Percentiles rank a stretch among this genome's conserved stretches.
phyloP scores from a whole-genome alignment of 148 eudicot genomes.

The Drosera capensis region DNA sequence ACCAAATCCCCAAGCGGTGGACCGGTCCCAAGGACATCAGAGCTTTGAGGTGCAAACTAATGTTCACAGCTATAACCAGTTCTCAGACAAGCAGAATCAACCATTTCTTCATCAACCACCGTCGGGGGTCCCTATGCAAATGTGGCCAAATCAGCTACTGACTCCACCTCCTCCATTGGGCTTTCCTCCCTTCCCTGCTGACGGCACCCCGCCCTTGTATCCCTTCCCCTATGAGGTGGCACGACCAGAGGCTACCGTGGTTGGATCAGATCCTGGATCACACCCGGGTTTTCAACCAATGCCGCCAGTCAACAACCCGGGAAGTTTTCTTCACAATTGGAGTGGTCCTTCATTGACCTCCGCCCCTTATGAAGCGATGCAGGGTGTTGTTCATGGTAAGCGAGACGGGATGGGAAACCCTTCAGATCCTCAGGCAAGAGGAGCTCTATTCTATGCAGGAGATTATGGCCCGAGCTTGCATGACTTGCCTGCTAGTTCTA shows the following conservation, averaged over 20 bases:
- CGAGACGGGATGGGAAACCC: slow-evolving; percentile 13
- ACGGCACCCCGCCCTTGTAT: slow-evolving; percentile 47
- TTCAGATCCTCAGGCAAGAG: slow-evolving; percentile 28
- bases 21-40: slow-evolving; percentile 25
- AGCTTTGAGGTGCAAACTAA: slow-evolving; percentile 16
- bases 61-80: slow-evolving; percentile 18
- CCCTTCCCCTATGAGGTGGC: slow-evolving; percentile 30
- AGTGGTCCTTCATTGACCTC: slow-evolving; percentile 20
- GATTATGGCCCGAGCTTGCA: slow-evolving; percentile 17
- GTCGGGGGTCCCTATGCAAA: slow-evolving; percentile 30
- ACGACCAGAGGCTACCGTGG: slow-evolving; percentile 35
- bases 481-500: slow-evolving; percentile 11
- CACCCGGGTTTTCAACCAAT: slow-evolving; percentile 34
- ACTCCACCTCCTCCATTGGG: slow-evolving; percentile 40
- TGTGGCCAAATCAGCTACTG: slow-evolving; percentile 21
- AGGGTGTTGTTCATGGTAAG: slow-evolving; percentile 29
- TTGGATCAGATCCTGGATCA: slow-evolving; percentile 35
- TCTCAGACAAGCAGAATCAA: slow-evolving; percentile 19
- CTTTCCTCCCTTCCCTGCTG: slow-evolving; percentile 42
- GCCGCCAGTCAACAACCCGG: slow-evolving; percentile 19
- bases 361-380: slow-evolving; percentile 25
- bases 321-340: slow-evolving; percentile 50
- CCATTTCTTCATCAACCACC: slow-evolving; percentile 21
- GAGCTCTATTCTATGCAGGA: slow-evolving; percentile 17
- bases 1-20: slow-evolving; percentile 27